Base-by-base conservation (phyloP, 179 eudicot genomes). In the Spergularia azorica region DNA sequence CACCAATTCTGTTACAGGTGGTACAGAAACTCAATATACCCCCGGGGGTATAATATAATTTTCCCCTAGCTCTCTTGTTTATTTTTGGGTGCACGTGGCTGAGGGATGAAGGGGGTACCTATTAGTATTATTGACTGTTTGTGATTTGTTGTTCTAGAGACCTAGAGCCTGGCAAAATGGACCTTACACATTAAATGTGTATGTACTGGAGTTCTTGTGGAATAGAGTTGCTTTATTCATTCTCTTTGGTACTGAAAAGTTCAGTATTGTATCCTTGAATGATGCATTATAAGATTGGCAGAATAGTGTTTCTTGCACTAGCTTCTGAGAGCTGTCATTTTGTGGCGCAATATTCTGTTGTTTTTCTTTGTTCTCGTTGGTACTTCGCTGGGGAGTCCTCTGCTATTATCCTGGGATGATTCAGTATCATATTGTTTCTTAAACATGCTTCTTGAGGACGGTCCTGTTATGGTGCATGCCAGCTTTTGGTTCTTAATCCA, bases 381-480 rank as follows among this genome's bases (percentile, higher is more conserved):
- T 62, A 58, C 41, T 32, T 9, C 4, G 16, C 17, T 58, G 5
- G 5, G 20, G 2, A 2, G 18, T 58, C 62, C 20, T 12, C 62
- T 6, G 17, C 20, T 16, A 18, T 16, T 58, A 58, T 58, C 20
- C 59, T 58, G 16, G 62, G 17, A n/a, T 58, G 20, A 3, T 58
- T 21, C 14, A 17, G 16, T 20, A 3, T 17, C 0, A 58, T 11
- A 58, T 58, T 58, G 62, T 60, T 17, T 60, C 20, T 17, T 55
- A 32, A 26, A 67, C 38, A 43, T 43, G 32, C 55, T 46, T 67
- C 71, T 46, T 48, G 55, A 46, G 36, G 26, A 6, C 4, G 69
- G 71, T 18, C 71, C 59, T 69, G 16, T 69, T 69, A n/a, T 26
- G 16, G 10, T 70, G 61, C 32, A 14, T 70, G 54, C 62, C 46